Evolutionary conservation across 345 rosid genomes (phyloP).

Genomic region (Mercurialis annua): DNA sequence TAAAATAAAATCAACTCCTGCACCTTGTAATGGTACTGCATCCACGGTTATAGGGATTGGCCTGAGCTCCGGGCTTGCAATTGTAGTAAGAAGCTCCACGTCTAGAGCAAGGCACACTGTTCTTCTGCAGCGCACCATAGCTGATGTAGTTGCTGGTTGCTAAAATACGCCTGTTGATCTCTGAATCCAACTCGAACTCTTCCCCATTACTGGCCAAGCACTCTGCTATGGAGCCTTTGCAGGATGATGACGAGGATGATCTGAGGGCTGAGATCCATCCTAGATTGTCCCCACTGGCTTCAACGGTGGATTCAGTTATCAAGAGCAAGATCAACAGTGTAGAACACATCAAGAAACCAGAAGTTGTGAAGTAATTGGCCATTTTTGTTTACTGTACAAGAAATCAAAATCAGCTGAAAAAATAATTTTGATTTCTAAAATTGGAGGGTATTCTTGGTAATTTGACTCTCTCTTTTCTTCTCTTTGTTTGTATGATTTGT

Average conservation of each 20-base stretch:
- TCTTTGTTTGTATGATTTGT: not conserved
- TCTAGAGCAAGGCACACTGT: constrained; percentile 88
- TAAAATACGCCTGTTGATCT: constrained; percentile 75
- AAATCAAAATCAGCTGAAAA: not conserved
- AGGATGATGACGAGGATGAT: constrained; percentile 24
- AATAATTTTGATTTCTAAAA: too few relatives aligned
- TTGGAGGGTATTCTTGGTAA: too few relatives aligned
- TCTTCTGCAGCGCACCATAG: constrained; percentile 88
- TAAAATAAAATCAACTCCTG: constrained; percentile 34
- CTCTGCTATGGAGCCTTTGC: constrained; percentile 53
- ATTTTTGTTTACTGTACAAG: constrained; percentile 10
- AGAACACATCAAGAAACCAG: constrained; percentile 35
- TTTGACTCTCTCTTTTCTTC: constrained; percentile 10
- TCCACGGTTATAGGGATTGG: constrained; percentile 86
- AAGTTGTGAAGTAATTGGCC: constrained; percentile 21
- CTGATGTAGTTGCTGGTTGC: constrained; percentile 71
- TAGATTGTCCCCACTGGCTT: constrained; percentile 40
- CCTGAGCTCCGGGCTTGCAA: constrained; percentile 66
- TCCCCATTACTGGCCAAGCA: constrained; percentile 41
- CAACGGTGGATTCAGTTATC: constrained; percentile 24
- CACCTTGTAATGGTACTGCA: constrained; percentile 88
- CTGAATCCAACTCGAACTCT: constrained; percentile 76
- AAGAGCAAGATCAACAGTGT: constrained; percentile 22
- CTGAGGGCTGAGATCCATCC: constrained; percentile 44
- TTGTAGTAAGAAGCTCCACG: constrained; percentile 98